These are phyloP conservation scores for Podaxis sp. DNA, from an alignment of 768 basidiomycete species.

Conservation along the genomic window DNA sequence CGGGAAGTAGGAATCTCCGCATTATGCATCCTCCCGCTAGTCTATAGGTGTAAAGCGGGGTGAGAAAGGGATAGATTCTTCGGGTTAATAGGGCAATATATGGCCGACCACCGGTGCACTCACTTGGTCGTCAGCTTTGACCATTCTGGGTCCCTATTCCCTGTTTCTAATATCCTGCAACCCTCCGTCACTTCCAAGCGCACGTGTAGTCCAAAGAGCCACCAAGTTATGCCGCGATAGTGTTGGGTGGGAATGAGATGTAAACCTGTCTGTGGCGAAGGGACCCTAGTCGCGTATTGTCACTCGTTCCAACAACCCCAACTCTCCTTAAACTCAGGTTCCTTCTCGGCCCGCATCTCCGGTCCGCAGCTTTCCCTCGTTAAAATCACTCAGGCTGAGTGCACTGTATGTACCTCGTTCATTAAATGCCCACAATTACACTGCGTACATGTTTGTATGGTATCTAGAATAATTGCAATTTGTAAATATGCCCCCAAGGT, in stretches of 20 bases:
- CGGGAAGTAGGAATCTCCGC: slow-evolving; percentile 14
- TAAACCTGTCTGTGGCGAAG: background rate
- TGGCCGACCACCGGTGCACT: background rate
- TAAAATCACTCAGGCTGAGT: background rate
- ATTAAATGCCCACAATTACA: background rate
- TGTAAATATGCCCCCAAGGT: background rate
- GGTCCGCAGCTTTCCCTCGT: background rate
- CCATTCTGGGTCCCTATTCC: background rate
- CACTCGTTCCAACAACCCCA: slow-evolving; percentile 1
- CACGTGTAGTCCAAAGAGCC: background rate
- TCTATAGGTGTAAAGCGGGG: background rate
- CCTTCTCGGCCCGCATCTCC: slow-evolving; percentile 6
- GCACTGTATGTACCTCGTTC: background rate
- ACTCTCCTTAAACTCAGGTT: slow-evolving; percentile 2
- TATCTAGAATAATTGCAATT: background rate
- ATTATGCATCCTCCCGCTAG: background rate
- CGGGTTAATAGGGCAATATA: too few species aligned
- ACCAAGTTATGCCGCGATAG: background rate
- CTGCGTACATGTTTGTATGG: background rate
- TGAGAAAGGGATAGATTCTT: too few species aligned
- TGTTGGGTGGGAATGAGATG: background rate
- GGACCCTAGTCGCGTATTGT: slow-evolving; percentile 11
- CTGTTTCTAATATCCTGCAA: background rate
- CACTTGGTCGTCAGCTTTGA: slow-evolving; percentile 10
- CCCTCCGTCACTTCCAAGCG: background rate